Conservation (phyloP, 192 early-diverging fungal species). For the Kickxella alabastrina region DNA sequence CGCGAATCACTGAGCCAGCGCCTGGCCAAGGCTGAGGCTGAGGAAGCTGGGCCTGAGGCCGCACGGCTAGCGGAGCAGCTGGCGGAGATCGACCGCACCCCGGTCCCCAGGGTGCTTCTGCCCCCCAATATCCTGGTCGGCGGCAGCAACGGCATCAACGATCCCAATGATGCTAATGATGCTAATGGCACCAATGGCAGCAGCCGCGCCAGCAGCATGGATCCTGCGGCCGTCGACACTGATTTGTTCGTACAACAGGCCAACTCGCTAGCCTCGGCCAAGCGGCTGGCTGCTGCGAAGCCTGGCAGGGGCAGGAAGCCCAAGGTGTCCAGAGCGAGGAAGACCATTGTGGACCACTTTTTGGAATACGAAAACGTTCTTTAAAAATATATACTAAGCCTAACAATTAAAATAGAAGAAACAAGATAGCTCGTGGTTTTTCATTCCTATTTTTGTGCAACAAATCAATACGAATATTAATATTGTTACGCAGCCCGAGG, state of each 20-base stretch:
- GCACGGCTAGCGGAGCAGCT: slow-evolving; percentile 19
- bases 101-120: slow-evolving; percentile 18
- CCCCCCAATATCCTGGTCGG: slow-evolving; percentile 18
- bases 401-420: no score
- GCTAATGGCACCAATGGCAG: slow-evolving; percentile 18
- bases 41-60: slow-evolving; percentile 2
- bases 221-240: slow-evolving; percentile 17
- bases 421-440: no score
- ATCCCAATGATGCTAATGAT: not conserved
- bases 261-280: slow-evolving; percentile 2
- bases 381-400: not conserved
- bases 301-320: not conserved
- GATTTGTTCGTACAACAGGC: slow-evolving; percentile 18
- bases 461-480: no score
- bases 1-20: slow-evolving; percentile 31
- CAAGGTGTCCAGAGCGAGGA: not conserved
- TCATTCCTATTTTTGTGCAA: no score
- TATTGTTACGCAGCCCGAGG: no score
- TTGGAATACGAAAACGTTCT: slow-evolving; percentile 29
- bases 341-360: slow-evolving; percentile 32
- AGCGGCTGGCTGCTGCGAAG: not conserved
- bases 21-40: not conserved
- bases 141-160: not conserved
- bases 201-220: slow-evolving; percentile 35
- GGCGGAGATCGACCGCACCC: slow-evolving; percentile 11